Evolutionary conservation across 805 yeast genomes (phyloP).

Genomic region (Clavispora phyllophila): DNA sequence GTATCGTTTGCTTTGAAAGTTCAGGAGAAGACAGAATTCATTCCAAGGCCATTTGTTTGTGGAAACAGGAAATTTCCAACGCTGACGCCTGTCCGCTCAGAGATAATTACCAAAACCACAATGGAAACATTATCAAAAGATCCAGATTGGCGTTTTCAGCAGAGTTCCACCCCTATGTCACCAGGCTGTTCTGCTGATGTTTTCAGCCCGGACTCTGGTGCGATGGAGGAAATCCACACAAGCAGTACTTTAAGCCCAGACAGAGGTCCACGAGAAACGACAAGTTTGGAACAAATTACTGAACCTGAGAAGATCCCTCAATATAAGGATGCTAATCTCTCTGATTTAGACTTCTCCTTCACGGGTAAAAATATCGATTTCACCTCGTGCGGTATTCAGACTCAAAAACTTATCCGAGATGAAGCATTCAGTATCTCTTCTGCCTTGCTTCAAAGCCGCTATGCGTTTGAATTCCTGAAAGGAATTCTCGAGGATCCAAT

Average conservation of each 20-base stretch:
- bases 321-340: no score
- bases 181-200: not conserved
- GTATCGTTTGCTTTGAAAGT: not conserved
- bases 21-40: not conserved
- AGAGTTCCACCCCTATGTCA: no score
- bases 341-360: no score
- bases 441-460: not conserved
- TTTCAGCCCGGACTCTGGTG: not conserved
- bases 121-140: no score
- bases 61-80: not conserved
- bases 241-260: not conserved
- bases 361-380: not conserved
- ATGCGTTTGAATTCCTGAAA: not conserved
- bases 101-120: no score
- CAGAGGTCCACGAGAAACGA: no score
- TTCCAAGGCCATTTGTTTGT: not conserved
- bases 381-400: not conserved
- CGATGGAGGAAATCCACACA: not conserved
- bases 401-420: not conserved
- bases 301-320: no score
- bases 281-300: not conserved
- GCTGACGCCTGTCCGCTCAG: no score
- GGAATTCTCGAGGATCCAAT: not conserved
- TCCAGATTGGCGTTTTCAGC: no score
- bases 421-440: not conserved